phyloP scores from a whole-genome alignment of 441 rosid genomes.

The Hypseocharis bilobata region DNA sequence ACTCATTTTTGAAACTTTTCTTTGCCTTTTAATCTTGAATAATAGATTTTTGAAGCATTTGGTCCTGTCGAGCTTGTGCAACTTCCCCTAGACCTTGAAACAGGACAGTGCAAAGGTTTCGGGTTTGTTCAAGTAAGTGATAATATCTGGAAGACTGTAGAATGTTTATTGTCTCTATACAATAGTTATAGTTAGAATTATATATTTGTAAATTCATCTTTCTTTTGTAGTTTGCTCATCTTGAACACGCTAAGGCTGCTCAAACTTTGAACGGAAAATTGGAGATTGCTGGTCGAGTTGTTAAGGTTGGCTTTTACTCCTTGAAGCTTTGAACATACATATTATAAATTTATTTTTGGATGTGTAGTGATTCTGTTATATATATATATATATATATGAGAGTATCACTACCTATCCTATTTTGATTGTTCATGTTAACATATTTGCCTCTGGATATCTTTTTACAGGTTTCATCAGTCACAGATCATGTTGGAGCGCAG shows the following conservation, averaged over 20 bases:
- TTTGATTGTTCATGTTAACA: not conserved
- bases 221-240: slow-evolving; percentile 59
- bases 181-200: not conserved
- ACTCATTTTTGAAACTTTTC: not conserved
- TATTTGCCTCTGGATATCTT: slow-evolving; percentile 6
- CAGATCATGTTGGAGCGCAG: slow-evolving; percentile 74
- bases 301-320: slow-evolving; percentile 46
- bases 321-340: not conserved
- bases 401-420: not conserved
- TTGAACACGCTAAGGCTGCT: slow-evolving; percentile 80
- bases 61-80: slow-evolving; percentile 91
- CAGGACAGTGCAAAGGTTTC: slow-evolving; percentile 89
- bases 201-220: slow-evolving; percentile 8
- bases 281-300: slow-evolving; percentile 77
- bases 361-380: not conserved
- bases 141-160: slow-evolving; percentile 11
- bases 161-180: not conserved
- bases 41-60: slow-evolving; percentile 75
- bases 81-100: slow-evolving; percentile 79
- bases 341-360: not conserved
- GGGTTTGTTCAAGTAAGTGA: slow-evolving; percentile 82
- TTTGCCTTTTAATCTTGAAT: not conserved
- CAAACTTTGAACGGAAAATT: slow-evolving; percentile 77
- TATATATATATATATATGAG: not conserved
- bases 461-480: slow-evolving; percentile 68